These are phyloP conservation scores for Lenzites betulinus DNA, from an alignment of 768 basidiomycete genomes.

Conservation along the genomic window DNA sequence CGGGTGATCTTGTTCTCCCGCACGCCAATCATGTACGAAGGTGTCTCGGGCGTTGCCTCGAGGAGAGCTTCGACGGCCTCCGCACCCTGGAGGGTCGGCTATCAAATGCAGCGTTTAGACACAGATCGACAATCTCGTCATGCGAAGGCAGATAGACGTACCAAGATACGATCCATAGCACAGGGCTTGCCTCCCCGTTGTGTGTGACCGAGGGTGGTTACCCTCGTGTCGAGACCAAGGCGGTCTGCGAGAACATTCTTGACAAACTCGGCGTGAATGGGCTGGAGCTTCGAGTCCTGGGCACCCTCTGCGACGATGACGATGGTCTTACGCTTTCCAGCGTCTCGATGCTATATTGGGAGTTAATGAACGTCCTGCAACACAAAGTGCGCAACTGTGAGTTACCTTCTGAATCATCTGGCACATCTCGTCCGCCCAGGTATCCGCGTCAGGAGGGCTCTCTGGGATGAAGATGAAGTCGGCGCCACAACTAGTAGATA, in stretches of 20 bases:
- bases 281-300: conserved; percentile 81
- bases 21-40: conserved; percentile 97
- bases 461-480: conserved; percentile 99
- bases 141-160: conserved; percentile 40
- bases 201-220: conserved; percentile 96
- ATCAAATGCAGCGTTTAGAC: conserved; percentile 5
- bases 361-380: not conserved
- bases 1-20: conserved; percentile 94
- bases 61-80: conserved; percentile 91
- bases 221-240: conserved; percentile 91
- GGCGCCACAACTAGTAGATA: conserved; percentile 65
- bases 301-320: conserved; percentile 99
- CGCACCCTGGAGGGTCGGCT: conserved; percentile 96
- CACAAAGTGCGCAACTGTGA: conserved; percentile 6
- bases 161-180: conserved; percentile 90
- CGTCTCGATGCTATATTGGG: conserved; percentile 70
- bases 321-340: conserved; percentile 97
- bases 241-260: conserved; percentile 86
- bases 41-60: conserved; percentile 82
- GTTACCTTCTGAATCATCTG: conserved; percentile 74
- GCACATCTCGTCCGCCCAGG: conserved; percentile 96
- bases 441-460: conserved; percentile 70
- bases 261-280: conserved; percentile 90
- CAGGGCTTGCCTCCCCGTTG: conserved; percentile 95
- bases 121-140: not conserved